Conservation (phyloP, 371 early-diverging fungal species). For the Chytridium lagenaria region DNA sequence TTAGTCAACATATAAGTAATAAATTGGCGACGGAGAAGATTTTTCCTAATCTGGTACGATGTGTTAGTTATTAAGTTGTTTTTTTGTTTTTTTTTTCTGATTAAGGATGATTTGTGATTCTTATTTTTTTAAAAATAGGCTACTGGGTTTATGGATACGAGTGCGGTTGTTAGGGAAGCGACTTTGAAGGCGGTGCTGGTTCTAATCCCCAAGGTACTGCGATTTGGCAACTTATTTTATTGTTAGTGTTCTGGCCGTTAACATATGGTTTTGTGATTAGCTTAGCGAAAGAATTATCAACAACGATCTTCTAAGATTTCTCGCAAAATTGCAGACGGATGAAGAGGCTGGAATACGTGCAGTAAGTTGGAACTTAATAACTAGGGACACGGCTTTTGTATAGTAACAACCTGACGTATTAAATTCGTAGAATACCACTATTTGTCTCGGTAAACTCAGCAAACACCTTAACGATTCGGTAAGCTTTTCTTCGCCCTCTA, state of each 20-base stretch:
- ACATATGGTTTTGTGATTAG: no score
- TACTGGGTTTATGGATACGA: conserved; percentile 86
- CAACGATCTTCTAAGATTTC: conserved; percentile 79
- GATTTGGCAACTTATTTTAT: no score
- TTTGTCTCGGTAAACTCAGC: conserved; percentile 90
- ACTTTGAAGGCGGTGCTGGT: conserved; percentile 85
- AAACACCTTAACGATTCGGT: conserved; percentile 73
- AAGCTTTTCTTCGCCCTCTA: conserved; percentile 39
- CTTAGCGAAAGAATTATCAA: conserved; percentile 79
- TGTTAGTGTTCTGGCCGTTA: no score
- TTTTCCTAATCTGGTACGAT: conserved; percentile 80
- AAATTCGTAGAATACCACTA: conserved; percentile 81
- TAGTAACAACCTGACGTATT: no score
- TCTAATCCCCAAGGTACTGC: conserved; percentile 71
- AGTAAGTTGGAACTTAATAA: conserved; percentile 18
- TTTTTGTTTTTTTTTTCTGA: conserved; percentile 14
- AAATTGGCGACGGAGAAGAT: conserved; percentile 81
- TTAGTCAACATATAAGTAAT: conserved; percentile 71
- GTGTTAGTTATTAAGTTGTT: not conserved
- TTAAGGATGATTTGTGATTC: conserved; percentile 2
- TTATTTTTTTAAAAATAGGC: conserved; percentile 54
- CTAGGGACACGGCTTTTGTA: no score
- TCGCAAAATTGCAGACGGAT: conserved; percentile 89
- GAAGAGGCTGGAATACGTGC: conserved; percentile 95
- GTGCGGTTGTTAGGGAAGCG: conserved; percentile 87